Conservation (phyloP, 169 alveolate genomes). For the Eimeria tenella region DNA sequence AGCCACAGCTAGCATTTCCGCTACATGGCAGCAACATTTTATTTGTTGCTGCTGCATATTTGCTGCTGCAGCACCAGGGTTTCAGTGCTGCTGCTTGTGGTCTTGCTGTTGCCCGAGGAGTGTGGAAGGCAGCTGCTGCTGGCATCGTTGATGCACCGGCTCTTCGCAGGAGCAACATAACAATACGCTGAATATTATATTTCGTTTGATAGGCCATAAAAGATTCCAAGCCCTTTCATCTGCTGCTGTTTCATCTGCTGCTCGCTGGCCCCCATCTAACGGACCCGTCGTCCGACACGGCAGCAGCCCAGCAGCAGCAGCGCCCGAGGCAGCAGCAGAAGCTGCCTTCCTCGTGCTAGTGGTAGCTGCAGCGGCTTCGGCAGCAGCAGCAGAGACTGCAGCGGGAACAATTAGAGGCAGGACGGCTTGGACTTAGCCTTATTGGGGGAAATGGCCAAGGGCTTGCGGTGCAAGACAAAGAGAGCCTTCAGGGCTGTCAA, state of each 20-base stretch:
- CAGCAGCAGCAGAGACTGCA: background rate
- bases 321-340: background rate
- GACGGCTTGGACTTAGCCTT: background rate
- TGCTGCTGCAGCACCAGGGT: too few species aligned
- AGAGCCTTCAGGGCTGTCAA: conserved; percentile 23
- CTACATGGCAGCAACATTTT: too few species aligned
- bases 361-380: background rate
- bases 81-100: too few species aligned
- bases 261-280: background rate
- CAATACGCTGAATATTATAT: too few species aligned
- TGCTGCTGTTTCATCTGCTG: background rate
- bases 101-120: too few species aligned
- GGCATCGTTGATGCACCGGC: too few species aligned
- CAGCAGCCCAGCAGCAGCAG: background rate
- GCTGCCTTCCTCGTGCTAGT: background rate
- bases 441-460: background rate
- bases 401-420: background rate
- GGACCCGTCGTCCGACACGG: background rate
- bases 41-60: too few species aligned
- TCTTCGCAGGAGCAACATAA: too few species aligned
- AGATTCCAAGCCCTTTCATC: background rate
- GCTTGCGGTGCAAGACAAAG: conserved; percentile 32
- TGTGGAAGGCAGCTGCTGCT: too few species aligned
- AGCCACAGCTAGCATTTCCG: too few species aligned
- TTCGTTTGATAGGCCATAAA: too few species aligned